Conservation (phyloP, 176 grass and related monocot genomes). For the Eremochloa ophiuroides region DNA sequence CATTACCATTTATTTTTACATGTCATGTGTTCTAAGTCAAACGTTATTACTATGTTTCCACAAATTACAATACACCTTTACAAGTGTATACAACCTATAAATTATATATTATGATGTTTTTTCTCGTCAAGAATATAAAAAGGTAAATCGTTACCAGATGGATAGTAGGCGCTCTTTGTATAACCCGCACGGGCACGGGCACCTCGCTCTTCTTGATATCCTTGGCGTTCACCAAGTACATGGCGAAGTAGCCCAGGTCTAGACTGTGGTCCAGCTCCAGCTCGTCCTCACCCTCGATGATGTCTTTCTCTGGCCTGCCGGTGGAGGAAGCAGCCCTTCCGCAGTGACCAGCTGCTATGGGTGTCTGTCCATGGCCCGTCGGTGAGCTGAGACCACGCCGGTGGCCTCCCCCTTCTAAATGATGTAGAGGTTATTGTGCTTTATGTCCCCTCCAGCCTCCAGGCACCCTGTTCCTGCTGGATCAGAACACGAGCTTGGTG, state of each 20-base stretch:
- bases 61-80: too few relatives aligned
- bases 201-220: neutral
- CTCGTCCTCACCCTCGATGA: too few relatives aligned
- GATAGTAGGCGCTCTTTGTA: neutral
- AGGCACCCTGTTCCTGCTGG: neutral
- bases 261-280: conserved; percentile 20
- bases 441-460: neutral
- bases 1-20: too few relatives aligned
- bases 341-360: conserved; percentile 36
- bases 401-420: conserved; percentile 7
- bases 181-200: conserved; percentile 18
- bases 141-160: too few relatives aligned
- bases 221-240: neutral
- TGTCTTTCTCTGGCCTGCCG: too few relatives aligned
- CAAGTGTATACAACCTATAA: too few relatives aligned
- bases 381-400: neutral
- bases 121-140: too few relatives aligned
- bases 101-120: too few relatives aligned
- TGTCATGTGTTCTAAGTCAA: too few relatives aligned
- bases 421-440: conserved; percentile 30
- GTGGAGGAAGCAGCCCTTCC: conserved; percentile 9
- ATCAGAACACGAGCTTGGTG: conserved; percentile 28
- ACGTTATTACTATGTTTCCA: too few relatives aligned
- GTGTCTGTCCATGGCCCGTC: conserved; percentile 21
- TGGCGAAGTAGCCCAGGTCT: conserved; percentile 21